These are phyloP conservation scores for Emergomyces orientalis DNA, from an alignment of 2,329 filamentous ascomycete species.

Conservation along the genomic window DNA sequence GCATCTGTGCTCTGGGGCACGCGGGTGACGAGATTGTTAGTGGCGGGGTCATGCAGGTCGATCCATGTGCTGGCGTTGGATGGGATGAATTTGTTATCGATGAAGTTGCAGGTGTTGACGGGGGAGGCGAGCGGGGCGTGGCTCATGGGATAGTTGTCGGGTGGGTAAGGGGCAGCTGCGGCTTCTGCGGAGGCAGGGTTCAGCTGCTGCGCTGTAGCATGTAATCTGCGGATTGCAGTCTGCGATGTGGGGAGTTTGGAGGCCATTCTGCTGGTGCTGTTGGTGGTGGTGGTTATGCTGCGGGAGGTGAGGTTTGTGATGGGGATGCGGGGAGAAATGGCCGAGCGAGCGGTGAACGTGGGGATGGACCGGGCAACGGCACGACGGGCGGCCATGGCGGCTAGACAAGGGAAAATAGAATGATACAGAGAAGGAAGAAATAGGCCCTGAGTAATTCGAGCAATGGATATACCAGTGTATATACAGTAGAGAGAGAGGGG, in stretches of 20 bases:
- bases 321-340: constrained; percentile 30
- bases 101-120: constrained; percentile 50
- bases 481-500: not conserved
- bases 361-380: constrained; percentile 22
- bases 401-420: not conserved
- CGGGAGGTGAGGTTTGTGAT: constrained; percentile 14
- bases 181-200: constrained; percentile 24
- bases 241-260: constrained; percentile 7
- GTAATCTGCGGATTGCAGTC: constrained; percentile 25
- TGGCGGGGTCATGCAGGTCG: constrained; percentile 55
- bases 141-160: constrained; percentile 41
- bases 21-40: constrained; percentile 57
- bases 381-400: constrained; percentile 14
- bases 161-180: constrained; percentile 34
- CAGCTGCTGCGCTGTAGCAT: constrained; percentile 44
- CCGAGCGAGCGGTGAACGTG: constrained; percentile 27
- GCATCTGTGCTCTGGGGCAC: constrained; percentile 57
- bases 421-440: not conserved
- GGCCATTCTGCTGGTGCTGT: not conserved
- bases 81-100: constrained; percentile 53
- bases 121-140: constrained; percentile 45
- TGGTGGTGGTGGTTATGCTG: constrained; percentile 6
- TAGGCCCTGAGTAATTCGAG: not conserved
- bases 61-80: constrained; percentile 54
- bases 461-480: not conserved